Percentiles rank a stretch among this genome's conserved stretches.
Conservation (phyloP, 2,329 filamentous ascomycete genomes). For the Fusarium buxicola region DNA sequence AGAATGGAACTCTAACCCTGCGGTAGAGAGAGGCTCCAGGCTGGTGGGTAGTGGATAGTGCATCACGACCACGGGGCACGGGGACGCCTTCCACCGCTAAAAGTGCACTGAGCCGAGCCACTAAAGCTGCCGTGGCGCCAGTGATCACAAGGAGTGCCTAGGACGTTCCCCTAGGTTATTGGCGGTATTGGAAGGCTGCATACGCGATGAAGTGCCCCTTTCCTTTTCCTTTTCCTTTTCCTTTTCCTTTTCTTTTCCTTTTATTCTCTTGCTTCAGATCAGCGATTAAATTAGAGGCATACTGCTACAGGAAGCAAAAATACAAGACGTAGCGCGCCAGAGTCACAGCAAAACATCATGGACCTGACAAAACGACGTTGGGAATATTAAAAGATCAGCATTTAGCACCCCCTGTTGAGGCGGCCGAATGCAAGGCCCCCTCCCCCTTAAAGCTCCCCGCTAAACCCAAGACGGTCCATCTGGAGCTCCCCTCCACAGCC, state of each 20-base stretch:
- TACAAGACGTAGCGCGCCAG: too few species aligned
- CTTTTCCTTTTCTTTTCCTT: too few species aligned
- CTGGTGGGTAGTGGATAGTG: slow-evolving; percentile 3
- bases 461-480: slow-evolving; percentile 19
- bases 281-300: too few species aligned
- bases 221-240: not conserved
- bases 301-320: too few species aligned
- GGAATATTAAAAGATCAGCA: slow-evolving; percentile 1
- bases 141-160: not conserved
- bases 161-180: slow-evolving; percentile 1
- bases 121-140: slow-evolving; percentile 21
- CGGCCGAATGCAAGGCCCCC: slow-evolving; percentile 25
- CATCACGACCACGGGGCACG: slow-evolving; percentile 5
- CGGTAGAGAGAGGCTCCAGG: slow-evolving; percentile 1
- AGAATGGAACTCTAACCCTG: not conserved
- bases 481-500: slow-evolving; percentile 30
- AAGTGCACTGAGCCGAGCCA: slow-evolving; percentile 10
- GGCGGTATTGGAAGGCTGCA: not conserved
- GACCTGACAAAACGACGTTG: not conserved
- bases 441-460: slow-evolving; percentile 24
- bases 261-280: too few species aligned
- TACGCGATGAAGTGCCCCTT: not conserved
- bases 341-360: not conserved
- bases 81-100: slow-evolving; percentile 6
- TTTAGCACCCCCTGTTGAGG: slow-evolving; percentile 10